Evolutionary conservation across 192 early-diverging fungal genomes (phyloP), one percentile per base, ranked within the genome.

Genomic region (Umbelopsis sp.): DNA sequence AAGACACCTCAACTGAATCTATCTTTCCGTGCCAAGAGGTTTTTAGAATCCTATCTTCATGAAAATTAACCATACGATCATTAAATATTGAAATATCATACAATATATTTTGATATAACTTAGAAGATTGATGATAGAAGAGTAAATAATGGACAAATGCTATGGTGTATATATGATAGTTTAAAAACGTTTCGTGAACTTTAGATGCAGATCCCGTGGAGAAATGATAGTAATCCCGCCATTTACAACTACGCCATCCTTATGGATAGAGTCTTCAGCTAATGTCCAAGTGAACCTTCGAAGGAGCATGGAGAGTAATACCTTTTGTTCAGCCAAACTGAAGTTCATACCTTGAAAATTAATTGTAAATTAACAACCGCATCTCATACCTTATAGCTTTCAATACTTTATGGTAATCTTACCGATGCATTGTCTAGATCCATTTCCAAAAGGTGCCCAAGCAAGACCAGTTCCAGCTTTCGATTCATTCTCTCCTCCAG

Each of bases 301-400:
- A 17, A 49, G 29, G 1, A 71, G 47, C 75, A 89, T 87, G 4
- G 84, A 50, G 6, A 89, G 73, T n/a, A 85, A 74, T 9, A 90
- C 81, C 12, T 80, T 79, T 72, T 87, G 86, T 68, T 90, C 88
- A 21, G 82, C 68, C 17, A 90, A 71, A n/a, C 82, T 80, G 66
- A 90, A 91, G 65, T 87, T 86, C 85, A 85, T 86, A 51, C 87
- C 90, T 21, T 87, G 89, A 16, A 49, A 17, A 16, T n/a, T n/a
- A n/a, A 17, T 5, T 9, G 6, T 9, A 49, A 1, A 20, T 49
- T n/a, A 49, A 5, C 17, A 21, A 21, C n/a, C 47, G 16, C 16
- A n/a, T 49, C 47, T n/a, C 47, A n/a, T 17, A 7, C 5, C 20
- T 17, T 20, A n/a, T 17, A 49, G 16, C 14, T 21, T 9, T 5